These are phyloP conservation scores for Heritiera fomes DNA, from an alignment of 345 rosid species.

Conservation along the genomic window DNA sequence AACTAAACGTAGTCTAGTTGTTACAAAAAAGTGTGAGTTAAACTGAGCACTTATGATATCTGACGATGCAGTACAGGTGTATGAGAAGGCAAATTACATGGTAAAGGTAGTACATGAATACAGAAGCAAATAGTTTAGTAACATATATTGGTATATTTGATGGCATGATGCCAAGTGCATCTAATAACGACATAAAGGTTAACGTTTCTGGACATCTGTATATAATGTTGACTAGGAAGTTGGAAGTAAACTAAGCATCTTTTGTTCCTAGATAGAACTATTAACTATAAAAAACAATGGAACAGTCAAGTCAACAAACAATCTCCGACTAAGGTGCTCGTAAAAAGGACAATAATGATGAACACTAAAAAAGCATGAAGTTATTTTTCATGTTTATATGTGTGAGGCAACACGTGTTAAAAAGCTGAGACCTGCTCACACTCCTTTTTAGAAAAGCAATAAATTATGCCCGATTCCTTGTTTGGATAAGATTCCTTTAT, in stretches of 20 bases:
- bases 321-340: not conserved
- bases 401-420: not conserved
- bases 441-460: constrained; percentile 94
- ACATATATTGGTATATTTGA: not conserved
- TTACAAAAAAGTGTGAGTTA: not conserved
- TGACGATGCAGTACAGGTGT: not conserved
- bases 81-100: not conserved
- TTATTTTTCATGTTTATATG: not conserved
- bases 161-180: constrained; percentile 1
- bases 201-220: not conserved
- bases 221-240: not conserved
- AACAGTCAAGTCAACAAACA: not conserved
- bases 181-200: not conserved
- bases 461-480: constrained; percentile 90
- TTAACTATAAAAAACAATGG: not conserved
- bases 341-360: constrained; percentile 19
- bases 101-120: not conserved
- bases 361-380: constrained; percentile 14
- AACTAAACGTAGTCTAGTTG: not conserved
- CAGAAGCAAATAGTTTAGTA: not conserved
- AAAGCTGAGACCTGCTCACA: constrained; percentile 75
- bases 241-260: not conserved
- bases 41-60: not conserved
- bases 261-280: not conserved
- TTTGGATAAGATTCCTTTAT: constrained; percentile 78